Percentiles rank a stretch among this genome's conserved stretches.
Conservation (phyloP, 768 basidiomycete genomes). For the Daedalea quercina region DNA sequence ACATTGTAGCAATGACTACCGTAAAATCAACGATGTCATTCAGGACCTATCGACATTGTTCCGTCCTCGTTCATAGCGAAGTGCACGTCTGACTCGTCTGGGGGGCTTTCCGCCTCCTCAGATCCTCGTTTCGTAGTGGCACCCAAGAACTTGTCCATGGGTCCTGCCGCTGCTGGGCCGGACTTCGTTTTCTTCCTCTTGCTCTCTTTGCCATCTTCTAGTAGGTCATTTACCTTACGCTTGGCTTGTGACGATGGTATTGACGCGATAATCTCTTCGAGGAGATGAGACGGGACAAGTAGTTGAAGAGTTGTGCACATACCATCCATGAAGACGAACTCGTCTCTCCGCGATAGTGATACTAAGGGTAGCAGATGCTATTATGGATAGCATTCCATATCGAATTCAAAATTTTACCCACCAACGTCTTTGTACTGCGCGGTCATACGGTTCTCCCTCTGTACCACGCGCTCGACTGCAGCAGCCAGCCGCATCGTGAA, state of each 20-base stretch:
- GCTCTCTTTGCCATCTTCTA: constrained; percentile 7
- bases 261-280: background rate
- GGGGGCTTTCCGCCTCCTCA: constrained; percentile 15
- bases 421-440: constrained; percentile 79
- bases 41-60: constrained; percentile 35
- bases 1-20: too few relatives aligned
- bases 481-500: constrained; percentile 74
- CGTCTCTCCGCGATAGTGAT: constrained; percentile 57
- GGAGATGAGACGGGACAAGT: background rate
- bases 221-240: background rate
- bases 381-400: background rate
- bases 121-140: constrained; percentile 16
- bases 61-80: constrained; percentile 55
- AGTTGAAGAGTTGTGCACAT: constrained; percentile 2
- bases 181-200: constrained; percentile 11
- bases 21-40: too few relatives aligned
- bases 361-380: constrained; percentile 32
- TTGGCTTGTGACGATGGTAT: background rate
- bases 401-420: constrained; percentile 27
- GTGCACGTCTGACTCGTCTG: constrained; percentile 22
- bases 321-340: constrained; percentile 80
- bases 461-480: constrained; percentile 64
- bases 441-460: constrained; percentile 63
- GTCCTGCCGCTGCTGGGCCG: constrained; percentile 24
- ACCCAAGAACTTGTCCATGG: constrained; percentile 44